Conservation (phyloP, 1,284 basidiomycete species). For the Pseudomicrostroma phylloplanum region DNA sequence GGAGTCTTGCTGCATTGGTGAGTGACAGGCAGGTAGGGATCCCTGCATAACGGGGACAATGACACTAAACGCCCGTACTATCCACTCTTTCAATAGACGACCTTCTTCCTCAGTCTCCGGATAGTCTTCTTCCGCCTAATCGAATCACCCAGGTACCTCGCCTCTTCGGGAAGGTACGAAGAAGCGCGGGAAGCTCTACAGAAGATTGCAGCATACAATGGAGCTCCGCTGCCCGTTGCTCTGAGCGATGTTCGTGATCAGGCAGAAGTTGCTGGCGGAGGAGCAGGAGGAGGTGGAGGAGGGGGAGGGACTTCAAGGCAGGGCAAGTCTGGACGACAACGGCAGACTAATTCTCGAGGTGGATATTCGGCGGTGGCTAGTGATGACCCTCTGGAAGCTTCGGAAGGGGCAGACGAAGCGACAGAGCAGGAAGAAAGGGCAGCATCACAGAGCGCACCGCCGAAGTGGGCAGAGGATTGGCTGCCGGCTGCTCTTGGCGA, state of each 20-base stretch:
- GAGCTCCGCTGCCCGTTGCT: constrained; percentile 17
- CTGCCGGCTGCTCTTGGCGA: neutral
- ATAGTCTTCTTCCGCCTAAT: constrained; percentile 83
- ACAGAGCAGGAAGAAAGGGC: neutral
- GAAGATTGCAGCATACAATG: constrained; percentile 33
- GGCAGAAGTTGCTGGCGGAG: neutral
- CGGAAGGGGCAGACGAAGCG: neutral
- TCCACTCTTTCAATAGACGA: constrained; percentile 61
- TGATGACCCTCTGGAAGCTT: neutral
- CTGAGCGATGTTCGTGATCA: constrained; percentile 28
- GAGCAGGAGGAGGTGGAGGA: too few relatives aligned
- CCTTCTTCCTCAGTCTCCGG: constrained; percentile 71
- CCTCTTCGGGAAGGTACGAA: constrained; percentile 26
- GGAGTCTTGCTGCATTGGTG: constrained; percentile 17
- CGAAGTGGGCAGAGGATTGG: neutral
- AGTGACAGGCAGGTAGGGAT: neutral
- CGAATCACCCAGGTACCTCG: constrained; percentile 66
- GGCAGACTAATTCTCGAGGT: neutral
- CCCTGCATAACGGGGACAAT: constrained; percentile 5
- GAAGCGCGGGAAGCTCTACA: constrained; percentile 38
- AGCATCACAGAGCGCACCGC: neutral
- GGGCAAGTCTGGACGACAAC: neutral
- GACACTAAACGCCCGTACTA: neutral
- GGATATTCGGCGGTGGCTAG: neutral
- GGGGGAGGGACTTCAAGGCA: too few relatives aligned